These are phyloP conservation scores for Coelastrella sp. DNA, from an alignment of 139 green algal species.

Conservation along the genomic window DNA sequence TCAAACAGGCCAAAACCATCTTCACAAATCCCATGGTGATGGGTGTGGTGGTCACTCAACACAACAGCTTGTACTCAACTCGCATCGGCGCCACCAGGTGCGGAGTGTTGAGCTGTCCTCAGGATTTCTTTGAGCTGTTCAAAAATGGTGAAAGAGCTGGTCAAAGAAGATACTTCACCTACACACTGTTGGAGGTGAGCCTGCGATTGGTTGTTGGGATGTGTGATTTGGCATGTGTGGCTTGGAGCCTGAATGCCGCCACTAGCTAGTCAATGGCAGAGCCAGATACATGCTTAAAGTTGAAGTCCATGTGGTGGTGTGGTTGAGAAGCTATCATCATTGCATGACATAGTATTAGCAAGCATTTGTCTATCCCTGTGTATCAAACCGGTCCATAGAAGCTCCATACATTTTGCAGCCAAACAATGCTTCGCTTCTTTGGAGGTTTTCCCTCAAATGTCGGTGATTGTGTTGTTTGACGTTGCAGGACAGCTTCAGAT, in stretches of 20 bases:
- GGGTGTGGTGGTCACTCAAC: constrained; percentile 17
- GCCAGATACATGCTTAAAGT: too few species aligned
- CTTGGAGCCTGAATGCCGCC: background rate
- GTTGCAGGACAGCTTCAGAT: constrained; percentile 2
- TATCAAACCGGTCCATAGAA: too few species aligned
- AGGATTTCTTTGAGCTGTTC: constrained; percentile 48
- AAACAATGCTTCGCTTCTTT: background rate
- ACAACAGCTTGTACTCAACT: background rate
- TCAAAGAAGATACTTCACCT: constrained; percentile 53
- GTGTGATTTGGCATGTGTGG: background rate
- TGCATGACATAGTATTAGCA: too few species aligned
- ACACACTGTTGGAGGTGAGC: constrained; percentile 13
- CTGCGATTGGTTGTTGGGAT: background rate
- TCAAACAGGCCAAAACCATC: constrained; percentile 30
- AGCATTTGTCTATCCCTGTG: too few species aligned
- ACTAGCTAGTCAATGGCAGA: background rate
- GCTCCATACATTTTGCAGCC: background rate
- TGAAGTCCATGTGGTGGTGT: too few species aligned
- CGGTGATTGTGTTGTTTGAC: background rate
- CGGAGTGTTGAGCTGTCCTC: background rate
- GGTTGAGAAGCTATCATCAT: too few species aligned
- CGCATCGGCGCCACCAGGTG: background rate
- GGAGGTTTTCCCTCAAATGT: too few species aligned
- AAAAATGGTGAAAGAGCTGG: constrained; percentile 29
- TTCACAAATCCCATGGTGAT: constrained; percentile 32